These are phyloP conservation scores for Taphrina wiesneri DNA, from an alignment of 1,139 yeast species.

Conservation along the genomic window DNA sequence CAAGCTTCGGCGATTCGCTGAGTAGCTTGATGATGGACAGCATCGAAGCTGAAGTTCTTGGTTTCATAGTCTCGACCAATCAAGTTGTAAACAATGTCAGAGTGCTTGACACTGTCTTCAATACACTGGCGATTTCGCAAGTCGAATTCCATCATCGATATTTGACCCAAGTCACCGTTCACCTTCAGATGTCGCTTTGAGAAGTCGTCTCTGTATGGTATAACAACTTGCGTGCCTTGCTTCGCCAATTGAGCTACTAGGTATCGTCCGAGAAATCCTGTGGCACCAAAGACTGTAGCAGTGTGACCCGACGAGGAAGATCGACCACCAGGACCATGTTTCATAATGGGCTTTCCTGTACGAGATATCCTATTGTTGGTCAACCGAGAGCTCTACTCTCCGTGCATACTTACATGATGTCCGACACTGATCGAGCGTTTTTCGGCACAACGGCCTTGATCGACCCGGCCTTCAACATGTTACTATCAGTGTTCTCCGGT, in stretches of 20 bases:
- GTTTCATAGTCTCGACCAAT: slow-evolving; percentile 77
- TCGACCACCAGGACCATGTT: slow-evolving; percentile 73
- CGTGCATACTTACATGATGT: slow-evolving; percentile 11
- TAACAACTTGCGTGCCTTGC: slow-evolving; percentile 76
- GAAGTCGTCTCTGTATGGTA: slow-evolving; percentile 79
- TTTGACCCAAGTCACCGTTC: slow-evolving; percentile 84
- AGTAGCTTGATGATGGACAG: slow-evolving; percentile 76
- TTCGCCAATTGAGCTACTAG: slow-evolving; percentile 59
- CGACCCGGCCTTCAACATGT: slow-evolving; percentile 18
- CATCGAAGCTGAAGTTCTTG: slow-evolving; percentile 72
- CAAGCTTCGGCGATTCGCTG: slow-evolving; percentile 75
- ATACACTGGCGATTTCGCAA: slow-evolving; percentile 74
- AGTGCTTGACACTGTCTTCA: slow-evolving; percentile 74
- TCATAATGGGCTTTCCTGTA: slow-evolving; percentile 68
- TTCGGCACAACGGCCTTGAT: slow-evolving; percentile 5
- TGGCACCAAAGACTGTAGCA: slow-evolving; percentile 84
- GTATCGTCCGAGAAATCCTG: slow-evolving; percentile 77
- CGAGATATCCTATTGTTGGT: slow-evolving; percentile 59
- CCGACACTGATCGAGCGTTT: slow-evolving; percentile 27
- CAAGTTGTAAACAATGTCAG: slow-evolving; percentile 80
- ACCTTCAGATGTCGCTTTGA: slow-evolving; percentile 78
- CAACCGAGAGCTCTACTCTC: neutral
- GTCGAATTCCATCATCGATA: slow-evolving; percentile 67
- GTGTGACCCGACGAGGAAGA: slow-evolving; percentile 90
- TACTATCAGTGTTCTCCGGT: neutral